These are phyloP conservation scores for Lepraria neglecta DNA, from an alignment of 495 filamentous ascomycete species.

Conservation along the genomic window DNA sequence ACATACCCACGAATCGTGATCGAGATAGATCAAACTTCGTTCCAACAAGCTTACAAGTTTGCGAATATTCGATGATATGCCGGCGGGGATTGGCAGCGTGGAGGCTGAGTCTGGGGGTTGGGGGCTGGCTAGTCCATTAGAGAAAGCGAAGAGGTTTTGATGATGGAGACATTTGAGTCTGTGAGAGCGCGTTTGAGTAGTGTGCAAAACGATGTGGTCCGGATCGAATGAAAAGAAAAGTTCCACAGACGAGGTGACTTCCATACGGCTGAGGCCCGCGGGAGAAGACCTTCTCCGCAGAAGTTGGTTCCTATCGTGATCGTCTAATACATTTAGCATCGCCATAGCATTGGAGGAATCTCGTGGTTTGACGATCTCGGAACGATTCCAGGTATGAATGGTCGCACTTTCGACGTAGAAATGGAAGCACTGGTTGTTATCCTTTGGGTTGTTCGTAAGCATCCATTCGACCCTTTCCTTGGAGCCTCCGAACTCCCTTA, in stretches of 20 bases:
- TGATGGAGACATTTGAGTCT: neutral
- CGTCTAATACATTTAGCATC: neutral
- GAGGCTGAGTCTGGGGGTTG: neutral
- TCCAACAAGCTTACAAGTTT: neutral
- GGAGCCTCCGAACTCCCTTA: neutral
- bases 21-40: constrained; percentile 8
- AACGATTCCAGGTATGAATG: neutral
- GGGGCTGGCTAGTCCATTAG: neutral
- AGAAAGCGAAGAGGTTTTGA: neutral
- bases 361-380: neutral
- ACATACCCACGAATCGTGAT: constrained; percentile 18
- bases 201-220: neutral
- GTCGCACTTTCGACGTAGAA: neutral
- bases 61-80: neutral
- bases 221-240: too few relatives aligned
- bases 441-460: neutral
- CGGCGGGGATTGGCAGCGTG: neutral
- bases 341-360: neutral
- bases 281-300: neutral
- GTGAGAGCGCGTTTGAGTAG: neutral
- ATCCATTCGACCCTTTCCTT: neutral
- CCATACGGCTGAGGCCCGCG: neutral
- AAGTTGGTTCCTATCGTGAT: neutral
- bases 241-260: neutral
- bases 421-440: neutral